phyloP scores from a whole-genome alignment of 805 yeast genomes.

The Wickerhamomyces alni region DNA sequence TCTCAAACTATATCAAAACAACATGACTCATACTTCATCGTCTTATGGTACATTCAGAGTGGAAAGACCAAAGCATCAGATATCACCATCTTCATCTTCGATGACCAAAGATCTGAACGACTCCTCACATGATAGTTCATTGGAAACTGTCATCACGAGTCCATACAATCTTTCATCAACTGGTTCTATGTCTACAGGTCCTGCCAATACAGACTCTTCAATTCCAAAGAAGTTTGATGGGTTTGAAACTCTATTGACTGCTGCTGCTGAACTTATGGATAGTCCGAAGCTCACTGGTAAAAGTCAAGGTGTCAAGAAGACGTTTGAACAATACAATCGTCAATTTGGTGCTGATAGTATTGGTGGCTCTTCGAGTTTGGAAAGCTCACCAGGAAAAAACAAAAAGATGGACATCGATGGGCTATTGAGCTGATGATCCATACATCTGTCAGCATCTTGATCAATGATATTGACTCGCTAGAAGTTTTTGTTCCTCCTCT shows the following conservation, averaged over 20 bases:
- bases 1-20: neutral
- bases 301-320: neutral
- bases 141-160: too few species aligned
- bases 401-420: slow-evolving; percentile 17
- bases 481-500: too few species aligned
- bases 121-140: too few species aligned
- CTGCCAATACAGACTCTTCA: neutral
- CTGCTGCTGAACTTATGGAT: slow-evolving; percentile 21
- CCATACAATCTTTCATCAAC: neutral
- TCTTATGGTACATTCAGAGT: too few species aligned
- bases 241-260: slow-evolving; percentile 18
- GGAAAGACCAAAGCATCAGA: too few species aligned
- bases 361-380: neutral
- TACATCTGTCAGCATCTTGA: too few species aligned
- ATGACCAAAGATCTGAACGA: too few species aligned
- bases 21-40: neutral
- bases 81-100: neutral
- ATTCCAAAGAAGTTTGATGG: slow-evolving; percentile 20
- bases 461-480: too few species aligned
- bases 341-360: too few species aligned
- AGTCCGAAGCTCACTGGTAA: neutral
- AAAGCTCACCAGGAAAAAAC: neutral
- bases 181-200: neutral
- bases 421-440: slow-evolving; percentile 8
- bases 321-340: too few species aligned